phyloP scores from a whole-genome alignment of 78 protist species.

The Dictyostelium intermedium region DNA sequence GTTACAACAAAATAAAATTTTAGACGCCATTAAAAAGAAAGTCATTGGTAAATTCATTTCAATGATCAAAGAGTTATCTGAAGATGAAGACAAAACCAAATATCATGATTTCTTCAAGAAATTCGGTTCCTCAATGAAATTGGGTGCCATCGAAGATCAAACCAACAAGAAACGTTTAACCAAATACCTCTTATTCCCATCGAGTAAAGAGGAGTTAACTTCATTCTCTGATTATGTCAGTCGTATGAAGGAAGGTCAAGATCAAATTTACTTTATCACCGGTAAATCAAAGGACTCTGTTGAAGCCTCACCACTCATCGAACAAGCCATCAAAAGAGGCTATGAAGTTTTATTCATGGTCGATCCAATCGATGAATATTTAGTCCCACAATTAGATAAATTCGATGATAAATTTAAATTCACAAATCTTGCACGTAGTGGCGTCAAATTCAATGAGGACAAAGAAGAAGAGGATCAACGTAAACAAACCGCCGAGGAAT shows the following conservation, averaged over 20 bases:
- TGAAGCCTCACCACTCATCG: constrained; percentile 91
- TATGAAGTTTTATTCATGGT: constrained; percentile 97
- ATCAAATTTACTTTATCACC: constrained; percentile 48
- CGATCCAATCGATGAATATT: constrained; percentile 98
- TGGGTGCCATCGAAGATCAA: constrained; percentile 98
- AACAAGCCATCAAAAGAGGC: constrained; percentile 89
- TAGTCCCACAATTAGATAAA: constrained; percentile 87
- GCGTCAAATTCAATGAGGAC: constrained; percentile 83
- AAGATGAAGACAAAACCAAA: constrained; percentile 60
- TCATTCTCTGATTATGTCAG: constrained; percentile 42
- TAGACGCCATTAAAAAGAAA: constrained; percentile 92
- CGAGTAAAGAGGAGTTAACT: constrained; percentile 44
- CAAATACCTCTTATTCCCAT: constrained; percentile 95
- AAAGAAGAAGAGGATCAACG: constrained; percentile 68
- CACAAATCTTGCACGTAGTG: constrained; percentile 93
- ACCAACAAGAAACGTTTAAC: constrained; percentile 85
- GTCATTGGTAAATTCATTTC: constrained; percentile 94
- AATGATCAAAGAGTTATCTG: constrained; percentile 86
- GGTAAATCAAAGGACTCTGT: constrained; percentile 84
- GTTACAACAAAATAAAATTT: constrained; percentile 90
- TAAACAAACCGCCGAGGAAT: constrained; percentile 81
- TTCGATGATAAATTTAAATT: constrained; percentile 87
- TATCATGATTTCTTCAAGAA: constrained; percentile 86
- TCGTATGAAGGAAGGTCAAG: constrained; percentile 69
- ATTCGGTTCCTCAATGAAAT: constrained; percentile 95